These are phyloP conservation scores for Trichophyton mentagrophytes DNA, from an alignment of 2,329 filamentous ascomycete species.

Conservation along the genomic window DNA sequence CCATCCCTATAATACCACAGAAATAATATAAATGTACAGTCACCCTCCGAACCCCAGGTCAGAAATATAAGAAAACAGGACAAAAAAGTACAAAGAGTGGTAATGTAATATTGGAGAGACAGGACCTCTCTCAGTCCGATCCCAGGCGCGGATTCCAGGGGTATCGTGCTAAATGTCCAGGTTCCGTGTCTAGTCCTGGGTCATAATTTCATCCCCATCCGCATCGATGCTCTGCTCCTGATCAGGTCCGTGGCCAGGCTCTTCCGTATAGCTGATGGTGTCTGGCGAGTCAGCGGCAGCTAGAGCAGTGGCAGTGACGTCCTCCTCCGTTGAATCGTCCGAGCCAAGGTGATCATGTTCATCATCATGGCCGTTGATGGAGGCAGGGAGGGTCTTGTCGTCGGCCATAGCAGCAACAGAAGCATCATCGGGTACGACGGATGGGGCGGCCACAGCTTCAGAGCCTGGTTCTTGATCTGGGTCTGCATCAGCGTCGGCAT, in stretches of 20 bases:
- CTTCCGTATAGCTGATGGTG: neutral
- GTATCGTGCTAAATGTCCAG: no score
- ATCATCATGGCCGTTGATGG: neutral
- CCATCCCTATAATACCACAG: neutral
- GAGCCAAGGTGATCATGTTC: neutral
- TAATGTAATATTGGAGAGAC: neutral
- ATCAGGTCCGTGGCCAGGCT: neutral
- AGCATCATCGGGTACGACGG: neutral
- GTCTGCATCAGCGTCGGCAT: neutral
- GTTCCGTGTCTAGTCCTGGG: constrained; percentile 3
- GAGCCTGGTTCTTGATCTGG: neutral
- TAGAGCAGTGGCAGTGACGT: constrained; percentile 8
- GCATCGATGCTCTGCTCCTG: constrained; percentile 1
- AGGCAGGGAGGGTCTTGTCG: neutral
- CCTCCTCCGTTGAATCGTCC: constrained; percentile 10
- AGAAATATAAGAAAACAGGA: neutral
- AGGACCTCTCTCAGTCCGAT: no score
- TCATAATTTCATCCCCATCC: constrained; percentile 10
- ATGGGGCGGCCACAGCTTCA: neutral
- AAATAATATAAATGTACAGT: constrained; percentile 1
- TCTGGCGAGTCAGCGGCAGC: constrained; percentile 4
- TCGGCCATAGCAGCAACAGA: neutral
- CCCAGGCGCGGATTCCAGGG: neutral
- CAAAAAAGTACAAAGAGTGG: neutral
- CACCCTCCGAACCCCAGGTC: neutral